Percentiles rank a stretch among this genome's conserved stretches.
phyloP scores from a whole-genome alignment of 2,329 filamentous ascomycete species.

The Paraphoma sp. region DNA sequence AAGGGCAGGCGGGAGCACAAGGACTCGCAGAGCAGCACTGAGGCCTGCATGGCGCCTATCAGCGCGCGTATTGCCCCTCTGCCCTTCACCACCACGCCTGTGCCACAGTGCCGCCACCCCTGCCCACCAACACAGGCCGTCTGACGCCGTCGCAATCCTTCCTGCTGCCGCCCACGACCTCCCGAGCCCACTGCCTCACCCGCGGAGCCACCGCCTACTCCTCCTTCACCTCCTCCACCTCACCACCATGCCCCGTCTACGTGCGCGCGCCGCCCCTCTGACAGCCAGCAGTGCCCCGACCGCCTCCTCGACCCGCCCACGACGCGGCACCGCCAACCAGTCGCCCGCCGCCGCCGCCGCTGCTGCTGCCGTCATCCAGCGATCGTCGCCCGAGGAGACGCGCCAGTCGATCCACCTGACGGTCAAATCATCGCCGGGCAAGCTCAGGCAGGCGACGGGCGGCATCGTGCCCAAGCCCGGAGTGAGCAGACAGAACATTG shows the following conservation, averaged over 20 bases:
- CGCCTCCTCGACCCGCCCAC: constrained; percentile 45
- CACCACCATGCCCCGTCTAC: constrained; percentile 45
- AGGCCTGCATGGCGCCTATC: constrained; percentile 11
- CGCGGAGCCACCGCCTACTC: constrained; percentile 1
- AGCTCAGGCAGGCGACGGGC: constrained; percentile 56
- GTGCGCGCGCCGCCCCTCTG: constrained; percentile 42
- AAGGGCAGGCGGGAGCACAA: constrained; percentile 32
- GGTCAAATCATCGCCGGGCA: constrained; percentile 58
- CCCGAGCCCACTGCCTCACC: constrained; percentile 5
- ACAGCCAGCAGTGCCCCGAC: constrained; percentile 44
- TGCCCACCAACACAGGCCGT: constrained; percentile 19
- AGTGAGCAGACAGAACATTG: constrained; percentile 45
- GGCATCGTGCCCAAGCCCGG: constrained; percentile 35
- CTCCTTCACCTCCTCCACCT: neutral
- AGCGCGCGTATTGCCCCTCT: constrained; percentile 14
- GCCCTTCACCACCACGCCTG: constrained; percentile 21
- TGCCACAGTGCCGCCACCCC: constrained; percentile 28
- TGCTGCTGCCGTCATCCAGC: constrained; percentile 46
- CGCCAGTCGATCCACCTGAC: constrained; percentile 57
- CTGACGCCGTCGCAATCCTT: constrained; percentile 22
- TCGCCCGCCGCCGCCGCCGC: constrained; percentile 32
- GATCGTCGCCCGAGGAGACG: constrained; percentile 50
- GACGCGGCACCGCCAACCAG: constrained; percentile 45
- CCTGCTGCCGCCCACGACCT: constrained; percentile 4
- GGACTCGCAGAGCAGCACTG: constrained; percentile 12